These are phyloP conservation scores for Phytophthora fragariae DNA, from an alignment of 352 stramenopile genomes.

Conservation along the genomic window DNA sequence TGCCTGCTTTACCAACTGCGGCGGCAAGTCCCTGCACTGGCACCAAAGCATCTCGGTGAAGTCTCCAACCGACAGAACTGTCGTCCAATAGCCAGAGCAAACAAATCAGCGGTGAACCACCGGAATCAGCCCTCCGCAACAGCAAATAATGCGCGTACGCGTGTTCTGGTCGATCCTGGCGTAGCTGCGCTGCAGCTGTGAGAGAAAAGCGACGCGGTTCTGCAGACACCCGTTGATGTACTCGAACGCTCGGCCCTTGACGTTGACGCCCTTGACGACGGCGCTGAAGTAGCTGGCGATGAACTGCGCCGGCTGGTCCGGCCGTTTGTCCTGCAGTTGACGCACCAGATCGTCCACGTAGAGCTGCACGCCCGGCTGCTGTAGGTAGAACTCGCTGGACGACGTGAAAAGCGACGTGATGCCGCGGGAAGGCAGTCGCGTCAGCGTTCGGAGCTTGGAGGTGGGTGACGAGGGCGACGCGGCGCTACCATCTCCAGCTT, in stretches of 20 bases:
- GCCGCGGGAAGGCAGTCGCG: slow-evolving; percentile 27
- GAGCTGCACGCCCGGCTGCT: slow-evolving; percentile 64
- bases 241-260: slow-evolving; percentile 54
- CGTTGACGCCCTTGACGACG: slow-evolving; percentile 44
- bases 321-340: slow-evolving; percentile 53
- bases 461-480: neutral
- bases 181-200: slow-evolving; percentile 51
- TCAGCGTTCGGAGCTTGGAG: slow-evolving; percentile 29
- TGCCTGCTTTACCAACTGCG: slow-evolving; percentile 48
- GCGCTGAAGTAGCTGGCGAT: slow-evolving; percentile 56
- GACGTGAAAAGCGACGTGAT: slow-evolving; percentile 19
- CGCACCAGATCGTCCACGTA: slow-evolving; percentile 65
- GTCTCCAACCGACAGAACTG: slow-evolving; percentile 63
- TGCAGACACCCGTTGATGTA: slow-evolving; percentile 64
- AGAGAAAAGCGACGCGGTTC: slow-evolving; percentile 58
- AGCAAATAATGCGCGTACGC: slow-evolving; percentile 23
- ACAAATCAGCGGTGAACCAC: neutral
- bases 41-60: slow-evolving; percentile 67
- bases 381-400: slow-evolving; percentile 55
- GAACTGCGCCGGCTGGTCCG: slow-evolving; percentile 49
- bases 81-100: neutral
- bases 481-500: neutral
- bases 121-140: neutral
- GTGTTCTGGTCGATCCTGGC: slow-evolving; percentile 48
- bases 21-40: slow-evolving; percentile 62